Evolutionary conservation across 257 asterid genomes (phyloP).

Genomic region (Nicotiana tabacum): DNA sequence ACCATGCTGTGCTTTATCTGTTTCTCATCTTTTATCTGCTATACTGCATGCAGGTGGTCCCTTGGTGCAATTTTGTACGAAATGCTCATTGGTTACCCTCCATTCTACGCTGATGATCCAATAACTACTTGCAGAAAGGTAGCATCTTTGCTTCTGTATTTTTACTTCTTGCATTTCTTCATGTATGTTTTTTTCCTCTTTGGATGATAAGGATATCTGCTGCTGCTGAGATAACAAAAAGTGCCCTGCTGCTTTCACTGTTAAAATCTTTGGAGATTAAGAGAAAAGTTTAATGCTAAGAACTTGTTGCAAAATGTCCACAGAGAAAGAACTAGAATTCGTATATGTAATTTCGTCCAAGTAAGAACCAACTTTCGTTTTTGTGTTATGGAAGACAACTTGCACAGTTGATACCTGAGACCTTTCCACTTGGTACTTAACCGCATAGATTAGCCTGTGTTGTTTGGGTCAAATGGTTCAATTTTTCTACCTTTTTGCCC

Average conservation of each 20-base stretch:
- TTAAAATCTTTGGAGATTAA: neutral
- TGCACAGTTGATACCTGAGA: neutral
- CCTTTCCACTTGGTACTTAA: neutral
- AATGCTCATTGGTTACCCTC: conserved; percentile 55
- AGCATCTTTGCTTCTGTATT: neutral
- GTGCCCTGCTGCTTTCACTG: neutral
- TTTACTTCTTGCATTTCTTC: neutral
- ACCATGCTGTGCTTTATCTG: neutral
- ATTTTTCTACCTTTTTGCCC: neutral
- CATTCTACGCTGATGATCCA: conserved; percentile 48
- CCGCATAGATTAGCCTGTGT: neutral
- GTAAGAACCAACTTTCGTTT: neutral
- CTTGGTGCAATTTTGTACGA: conserved; percentile 55
- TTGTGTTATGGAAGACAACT: neutral
- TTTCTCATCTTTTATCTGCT: conserved; percentile 12
- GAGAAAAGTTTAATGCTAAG: neutral
- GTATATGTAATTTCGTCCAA: neutral
- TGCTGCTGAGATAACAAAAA: neutral
- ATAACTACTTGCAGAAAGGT: conserved; percentile 53
- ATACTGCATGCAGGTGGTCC: conserved; percentile 41
- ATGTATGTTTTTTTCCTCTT: neutral
- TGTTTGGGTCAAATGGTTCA: neutral
- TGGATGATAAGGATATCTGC: neutral
- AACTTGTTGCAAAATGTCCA: neutral
- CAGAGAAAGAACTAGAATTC: neutral